A percentile compares a stretch with the other conserved stretches of the same genome.
phyloP scores from a whole-genome alignment of 2,329 filamentous ascomycete genomes.

The Cytospora leucostoma region DNA sequence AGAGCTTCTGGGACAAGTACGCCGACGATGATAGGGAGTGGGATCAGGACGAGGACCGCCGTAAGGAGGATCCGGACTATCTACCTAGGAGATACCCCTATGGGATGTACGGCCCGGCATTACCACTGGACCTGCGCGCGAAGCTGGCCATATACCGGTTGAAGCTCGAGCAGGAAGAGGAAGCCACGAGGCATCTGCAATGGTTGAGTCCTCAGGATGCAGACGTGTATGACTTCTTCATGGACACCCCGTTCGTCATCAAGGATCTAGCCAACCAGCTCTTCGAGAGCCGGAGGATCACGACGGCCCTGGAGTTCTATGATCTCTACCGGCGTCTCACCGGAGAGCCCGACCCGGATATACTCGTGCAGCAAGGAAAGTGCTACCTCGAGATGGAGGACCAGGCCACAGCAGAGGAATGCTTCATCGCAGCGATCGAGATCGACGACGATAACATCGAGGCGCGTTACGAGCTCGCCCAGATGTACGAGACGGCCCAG shows the following conservation, averaged over 20 bases:
- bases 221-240: conserved; percentile 51
- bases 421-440: conserved; percentile 73
- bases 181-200: conserved; percentile 74
- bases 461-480: conserved; percentile 76
- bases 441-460: conserved; percentile 72
- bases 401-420: conserved; percentile 71
- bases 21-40: conserved; percentile 84
- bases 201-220: conserved; percentile 68
- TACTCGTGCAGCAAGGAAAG: conserved; percentile 59
- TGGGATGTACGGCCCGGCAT: conserved; percentile 67
- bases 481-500: conserved; percentile 76
- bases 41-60: conserved; percentile 72
- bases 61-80: conserved; percentile 64
- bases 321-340: conserved; percentile 53
- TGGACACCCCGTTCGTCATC: conserved; percentile 77
- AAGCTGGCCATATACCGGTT: conserved; percentile 85
- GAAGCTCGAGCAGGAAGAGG: conserved; percentile 64
- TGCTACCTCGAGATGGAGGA: conserved; percentile 69
- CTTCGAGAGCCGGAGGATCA: conserved; percentile 39
- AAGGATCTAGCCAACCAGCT: conserved; percentile 62
- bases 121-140: conserved; percentile 80
- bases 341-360: conserved; percentile 52
- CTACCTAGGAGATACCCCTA: conserved; percentile 52
- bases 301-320: conserved; percentile 57
- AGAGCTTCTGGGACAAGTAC: conserved; percentile 75